phyloP scores from a whole-genome alignment of 148 eudicot genomes.

The Mesembryanthemum crystallinum region DNA sequence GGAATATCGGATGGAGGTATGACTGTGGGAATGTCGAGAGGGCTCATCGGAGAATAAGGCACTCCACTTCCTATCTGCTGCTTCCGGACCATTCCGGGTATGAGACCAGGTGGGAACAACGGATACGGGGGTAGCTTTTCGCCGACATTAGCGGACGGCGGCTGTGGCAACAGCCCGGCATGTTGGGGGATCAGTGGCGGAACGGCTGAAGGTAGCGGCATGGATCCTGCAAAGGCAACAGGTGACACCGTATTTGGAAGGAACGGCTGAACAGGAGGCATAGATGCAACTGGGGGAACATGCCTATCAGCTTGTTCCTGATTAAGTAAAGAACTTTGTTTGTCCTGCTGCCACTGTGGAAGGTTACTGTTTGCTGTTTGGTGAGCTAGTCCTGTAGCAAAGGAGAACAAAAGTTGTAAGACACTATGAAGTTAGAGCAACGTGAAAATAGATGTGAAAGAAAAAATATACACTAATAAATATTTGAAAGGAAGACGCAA shows the following conservation, averaged over 20 bases:
- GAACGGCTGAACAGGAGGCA: constrained; percentile 53
- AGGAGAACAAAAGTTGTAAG: neutral
- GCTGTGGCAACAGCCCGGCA: constrained; percentile 33
- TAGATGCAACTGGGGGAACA: constrained; percentile 36
- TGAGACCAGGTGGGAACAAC: constrained; percentile 92
- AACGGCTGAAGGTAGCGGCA: constrained; percentile 44
- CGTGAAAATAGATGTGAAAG: neutral
- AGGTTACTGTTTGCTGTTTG: constrained; percentile 41
- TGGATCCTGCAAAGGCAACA: constrained; percentile 43
- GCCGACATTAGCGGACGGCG: constrained; percentile 33
- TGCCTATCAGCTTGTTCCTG: constrained; percentile 61
- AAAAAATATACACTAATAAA: neutral
- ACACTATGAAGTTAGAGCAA: neutral
- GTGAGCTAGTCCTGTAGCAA: constrained; percentile 41
- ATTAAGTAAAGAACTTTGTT: constrained; percentile 36
- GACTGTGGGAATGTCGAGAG: constrained; percentile 84
- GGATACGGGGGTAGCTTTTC: constrained; percentile 87
- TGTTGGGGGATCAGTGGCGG: constrained; percentile 51
- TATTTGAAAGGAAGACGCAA: neutral
- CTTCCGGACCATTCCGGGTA: constrained; percentile 92
- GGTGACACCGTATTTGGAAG: constrained; percentile 47
- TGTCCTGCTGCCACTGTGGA: constrained; percentile 68
- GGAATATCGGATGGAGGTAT: constrained; percentile 79
- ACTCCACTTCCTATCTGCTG: constrained; percentile 97
- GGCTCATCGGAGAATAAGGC: constrained; percentile 97